Evolutionary conservation across 2,329 filamentous ascomycete genomes (phyloP), one percentile per base, ranked within the genome.

Genomic region (Colletotrichum magnum): DNA sequence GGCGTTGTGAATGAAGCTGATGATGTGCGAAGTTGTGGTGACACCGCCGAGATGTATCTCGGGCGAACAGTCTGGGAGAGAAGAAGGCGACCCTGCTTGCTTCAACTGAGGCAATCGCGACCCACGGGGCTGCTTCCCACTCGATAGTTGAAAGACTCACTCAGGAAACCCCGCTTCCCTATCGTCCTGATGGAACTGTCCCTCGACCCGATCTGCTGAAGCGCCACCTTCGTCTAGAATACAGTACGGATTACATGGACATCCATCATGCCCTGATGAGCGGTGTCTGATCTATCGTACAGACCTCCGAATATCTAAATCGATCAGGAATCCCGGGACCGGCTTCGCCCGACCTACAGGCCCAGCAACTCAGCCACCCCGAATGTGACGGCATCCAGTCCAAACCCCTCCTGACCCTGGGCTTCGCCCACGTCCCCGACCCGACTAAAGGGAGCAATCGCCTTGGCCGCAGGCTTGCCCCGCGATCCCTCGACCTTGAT

Each of bases 401-500:
- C 41, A 5, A 43, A 43, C 12, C 41, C 41, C 47, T 18, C 47
- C n/a, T 21, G 12, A 5, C 18, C 16, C 7, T 21, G 10, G 24
- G 24, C 13, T 13, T 26, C 13, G 4, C 48, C 39, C 9, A 32
- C 5, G 9, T 32, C 21, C 16, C n/a, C 21, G 10, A 5, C 9
- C 28, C 51, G 32, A 1, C 59, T 26, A 26, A 64, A 59, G 18
- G n/a, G 26, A 13, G 26, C 28, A 51, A 71, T n/a, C 16, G 57
- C 68, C n/a, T 47, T 26, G 21, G 45, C 51, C 15, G 70, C 68
- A 28, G 64, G 28, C 47, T 59, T 64, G 4, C 48, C 21, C 52
- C 28, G 47, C 4, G 60, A 62, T 10, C 70, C 70, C 21, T 72
- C 70, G 3, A 71, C 61, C 50, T 68, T 72, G 36, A 72, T 58